Conservation (phyloP, 2,329 filamentous ascomycete species). For the Colletotrichum sp. region DNA sequence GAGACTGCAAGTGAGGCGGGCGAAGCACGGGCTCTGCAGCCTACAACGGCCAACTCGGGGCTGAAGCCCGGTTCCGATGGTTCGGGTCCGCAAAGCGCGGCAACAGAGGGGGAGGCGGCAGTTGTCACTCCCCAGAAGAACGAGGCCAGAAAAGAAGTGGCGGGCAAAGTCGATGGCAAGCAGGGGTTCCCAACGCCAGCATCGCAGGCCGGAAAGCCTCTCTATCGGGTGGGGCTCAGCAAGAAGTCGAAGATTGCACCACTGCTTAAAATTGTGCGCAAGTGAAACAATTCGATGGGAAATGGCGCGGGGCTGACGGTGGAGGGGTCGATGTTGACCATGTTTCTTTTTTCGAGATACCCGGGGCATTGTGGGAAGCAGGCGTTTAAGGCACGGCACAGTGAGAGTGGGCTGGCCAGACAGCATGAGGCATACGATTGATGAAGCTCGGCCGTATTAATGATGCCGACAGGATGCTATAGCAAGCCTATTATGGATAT, state of each 20-base stretch:
- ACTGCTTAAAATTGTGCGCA: conserved; percentile 54
- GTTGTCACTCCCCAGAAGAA: background rate
- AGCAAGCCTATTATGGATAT: background rate
- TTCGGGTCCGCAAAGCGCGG: background rate
- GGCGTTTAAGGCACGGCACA: background rate
- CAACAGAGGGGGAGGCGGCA: background rate
- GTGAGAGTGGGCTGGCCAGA: background rate
- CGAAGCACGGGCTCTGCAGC: conserved; percentile 1
- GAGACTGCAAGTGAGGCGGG: background rate
- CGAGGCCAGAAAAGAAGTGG: conserved; percentile 16
- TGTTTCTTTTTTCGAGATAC: background rate
- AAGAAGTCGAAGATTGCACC: conserved; percentile 55
- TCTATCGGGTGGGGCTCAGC: conserved; percentile 57
- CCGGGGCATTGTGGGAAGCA: background rate
- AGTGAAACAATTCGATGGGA: conserved; percentile 24
- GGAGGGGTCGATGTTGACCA: background rate
- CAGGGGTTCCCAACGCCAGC: conserved; percentile 7
- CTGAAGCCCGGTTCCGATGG: background rate
- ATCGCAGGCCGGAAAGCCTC: conserved; percentile 37
- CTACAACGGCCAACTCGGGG: background rate
- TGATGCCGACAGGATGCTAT: background rate
- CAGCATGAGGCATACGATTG: background rate
- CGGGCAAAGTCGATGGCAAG: conserved; percentile 11
- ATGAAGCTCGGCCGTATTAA: background rate
- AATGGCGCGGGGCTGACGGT: background rate